Evolutionary conservation across 1,139 yeast genomes (phyloP).

Genomic region (Pichia sp.): DNA sequence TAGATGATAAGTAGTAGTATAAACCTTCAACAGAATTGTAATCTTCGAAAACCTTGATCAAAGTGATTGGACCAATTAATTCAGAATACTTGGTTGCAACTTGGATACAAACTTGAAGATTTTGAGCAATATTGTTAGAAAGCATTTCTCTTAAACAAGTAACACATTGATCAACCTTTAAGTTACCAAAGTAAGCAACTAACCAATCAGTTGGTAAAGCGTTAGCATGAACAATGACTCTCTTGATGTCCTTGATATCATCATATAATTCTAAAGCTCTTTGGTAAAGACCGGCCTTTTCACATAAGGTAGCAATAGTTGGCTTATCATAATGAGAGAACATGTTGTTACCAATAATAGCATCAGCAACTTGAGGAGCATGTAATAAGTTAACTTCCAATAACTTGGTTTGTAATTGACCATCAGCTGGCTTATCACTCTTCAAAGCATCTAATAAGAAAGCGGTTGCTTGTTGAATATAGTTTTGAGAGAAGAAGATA

Average conservation of each 20-base stretch:
- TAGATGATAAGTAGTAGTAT: conserved; percentile 88
- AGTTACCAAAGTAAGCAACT: conserved; percentile 87
- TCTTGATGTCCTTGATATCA: conserved; percentile 91
- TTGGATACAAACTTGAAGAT: conserved; percentile 91
- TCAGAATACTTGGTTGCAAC: conserved; percentile 97
- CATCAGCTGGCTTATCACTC: conserved; percentile 92
- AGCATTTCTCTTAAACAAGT: conserved; percentile 87
- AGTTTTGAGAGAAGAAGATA: conserved; percentile 91
- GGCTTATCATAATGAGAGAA: conserved; percentile 95
- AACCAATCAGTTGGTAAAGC: conserved; percentile 93
- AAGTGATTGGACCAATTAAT: conserved; percentile 79
- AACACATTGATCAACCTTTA: conserved; percentile 91
- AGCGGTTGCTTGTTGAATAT: conserved; percentile 98
- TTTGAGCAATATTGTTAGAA: conserved; percentile 73
- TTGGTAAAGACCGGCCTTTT: conserved; percentile 91
- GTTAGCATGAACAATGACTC: conserved; percentile 88
- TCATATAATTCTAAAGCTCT: conserved; percentile 96
- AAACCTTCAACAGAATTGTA: conserved; percentile 91
- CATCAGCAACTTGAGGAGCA: conserved; percentile 99
- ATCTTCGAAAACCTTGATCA: conserved; percentile 91
- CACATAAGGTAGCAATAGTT: conserved; percentile 88
- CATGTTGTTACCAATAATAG: conserved; percentile 94
- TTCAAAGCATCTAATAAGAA: conserved; percentile 93
- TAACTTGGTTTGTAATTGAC: conserved; percentile 92
- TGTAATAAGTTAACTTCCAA: conserved; percentile 90